Conservation (phyloP, 129 eudicot species). For the Sambucus nigra region DNA sequence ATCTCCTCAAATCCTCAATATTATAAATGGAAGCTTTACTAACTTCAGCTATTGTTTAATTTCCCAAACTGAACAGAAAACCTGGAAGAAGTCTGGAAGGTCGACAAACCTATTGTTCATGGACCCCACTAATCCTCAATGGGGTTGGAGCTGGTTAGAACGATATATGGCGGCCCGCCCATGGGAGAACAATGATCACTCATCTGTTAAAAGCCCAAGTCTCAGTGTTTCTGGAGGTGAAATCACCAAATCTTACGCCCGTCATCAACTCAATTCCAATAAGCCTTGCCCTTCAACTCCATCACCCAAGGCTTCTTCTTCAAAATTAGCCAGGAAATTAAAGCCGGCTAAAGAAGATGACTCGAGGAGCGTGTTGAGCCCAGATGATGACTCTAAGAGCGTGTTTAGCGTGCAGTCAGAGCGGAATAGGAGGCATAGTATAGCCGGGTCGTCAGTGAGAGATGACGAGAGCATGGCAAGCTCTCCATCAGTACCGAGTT, state of each 20-base stretch:
- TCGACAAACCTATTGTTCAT: constrained; percentile 59
- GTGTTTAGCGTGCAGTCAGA: constrained; percentile 66
- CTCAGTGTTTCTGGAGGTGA: constrained; percentile 40
- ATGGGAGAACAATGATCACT: constrained; percentile 46
- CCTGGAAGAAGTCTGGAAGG: constrained; percentile 70
- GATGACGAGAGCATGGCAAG: constrained; percentile 87
- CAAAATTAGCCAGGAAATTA: constrained; percentile 29
- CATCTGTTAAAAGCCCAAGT: constrained; percentile 35
- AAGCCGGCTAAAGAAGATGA: constrained; percentile 46
- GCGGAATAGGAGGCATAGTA: constrained; percentile 68
- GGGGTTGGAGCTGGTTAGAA: constrained; percentile 99
- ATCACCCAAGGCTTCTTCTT: constrained; percentile 25
- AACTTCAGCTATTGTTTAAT: constrained; percentile 1
- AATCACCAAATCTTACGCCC: constrained; percentile 71
- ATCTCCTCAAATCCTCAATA: no score
- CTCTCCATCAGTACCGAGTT: constrained; percentile 73
- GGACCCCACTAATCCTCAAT: constrained; percentile 95
- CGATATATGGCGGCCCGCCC: constrained; percentile 78
- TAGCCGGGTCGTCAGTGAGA: constrained; percentile 71
- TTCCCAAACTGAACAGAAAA: constrained; percentile 38
- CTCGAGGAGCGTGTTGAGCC: constrained; percentile 36
- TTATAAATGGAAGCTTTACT: no score
- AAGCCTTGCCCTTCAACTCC: constrained; percentile 43
- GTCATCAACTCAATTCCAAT: constrained; percentile 64
- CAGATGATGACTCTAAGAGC: constrained; percentile 62